Percentiles rank a stretch among this genome's conserved stretches.
phyloP scores from a whole-genome alignment of 345 rosid genomes.

The Melaleuca quinquenervia region DNA sequence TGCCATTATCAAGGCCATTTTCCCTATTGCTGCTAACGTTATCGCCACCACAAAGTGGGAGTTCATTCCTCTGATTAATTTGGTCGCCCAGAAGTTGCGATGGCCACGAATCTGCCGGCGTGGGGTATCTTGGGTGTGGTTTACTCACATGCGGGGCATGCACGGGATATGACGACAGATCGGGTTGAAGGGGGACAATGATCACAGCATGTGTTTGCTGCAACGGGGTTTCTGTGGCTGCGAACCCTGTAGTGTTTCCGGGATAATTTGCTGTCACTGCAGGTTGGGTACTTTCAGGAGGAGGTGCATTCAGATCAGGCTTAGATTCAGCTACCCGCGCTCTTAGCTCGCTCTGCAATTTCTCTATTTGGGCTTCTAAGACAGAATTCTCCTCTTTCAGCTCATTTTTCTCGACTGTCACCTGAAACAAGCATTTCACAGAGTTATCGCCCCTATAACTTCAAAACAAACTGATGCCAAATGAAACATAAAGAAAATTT shows the following conservation, averaged over 20 bases:
- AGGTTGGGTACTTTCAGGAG: slow-evolving; percentile 31
- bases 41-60: background rate
- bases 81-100: slow-evolving; percentile 54
- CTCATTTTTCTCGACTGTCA: slow-evolving; percentile 68
- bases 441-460: background rate
- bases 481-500: background rate
- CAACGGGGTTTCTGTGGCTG: slow-evolving; percentile 18
- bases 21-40: slow-evolving; percentile 9
- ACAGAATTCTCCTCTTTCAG: slow-evolving; percentile 69
- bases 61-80: slow-evolving; percentile 10
- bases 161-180: slow-evolving; percentile 23
- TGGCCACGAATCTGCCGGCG: slow-evolving; percentile 70
- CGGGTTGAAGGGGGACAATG: slow-evolving; percentile 53
- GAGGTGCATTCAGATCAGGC: slow-evolving; percentile 49
- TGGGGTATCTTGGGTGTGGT: slow-evolving; percentile 86
- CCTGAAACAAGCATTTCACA: slow-evolving; percentile 27
- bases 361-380: slow-evolving; percentile 50
- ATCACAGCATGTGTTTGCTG: slow-evolving; percentile 45
- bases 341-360: slow-evolving; percentile 38
- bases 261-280: slow-evolving; percentile 15
- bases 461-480: background rate
- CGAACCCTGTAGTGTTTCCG: background rate
- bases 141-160: slow-evolving; percentile 43
- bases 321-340: slow-evolving; percentile 32
- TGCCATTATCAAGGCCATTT: background rate